phyloP scores from a whole-genome alignment of 805 yeast genomes.

The Monosporozyma yasuniensis region DNA sequence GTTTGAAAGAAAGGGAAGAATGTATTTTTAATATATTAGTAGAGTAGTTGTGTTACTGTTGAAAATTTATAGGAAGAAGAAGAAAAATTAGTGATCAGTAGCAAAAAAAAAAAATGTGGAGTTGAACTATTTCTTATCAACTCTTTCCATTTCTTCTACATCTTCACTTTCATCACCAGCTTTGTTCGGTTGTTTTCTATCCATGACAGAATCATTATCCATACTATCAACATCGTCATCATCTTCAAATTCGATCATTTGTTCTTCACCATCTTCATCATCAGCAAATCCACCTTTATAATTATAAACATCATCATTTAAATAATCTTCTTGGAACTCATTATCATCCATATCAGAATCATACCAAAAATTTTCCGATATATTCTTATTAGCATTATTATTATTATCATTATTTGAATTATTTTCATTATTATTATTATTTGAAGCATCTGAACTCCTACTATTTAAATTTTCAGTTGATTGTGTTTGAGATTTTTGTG shows the following conservation, averaged over 20 bases:
- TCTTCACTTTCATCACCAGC: conserved; percentile 30
- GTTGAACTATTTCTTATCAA: conserved; percentile 16
- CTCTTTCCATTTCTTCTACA: conserved; percentile 24
- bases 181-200: conserved; percentile 27
- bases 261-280: conserved; percentile 37
- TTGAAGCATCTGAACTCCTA: not conserved
- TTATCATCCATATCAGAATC: conserved; percentile 62
- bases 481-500: not conserved
- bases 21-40: not conserved
- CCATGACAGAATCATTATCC: conserved; percentile 30
- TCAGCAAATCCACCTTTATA: conserved; percentile 32
- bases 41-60: too few species aligned
- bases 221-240: conserved; percentile 27
- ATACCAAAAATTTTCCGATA: conserved; percentile 72
- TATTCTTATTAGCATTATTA: conserved; percentile 4
- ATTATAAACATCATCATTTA: conserved; percentile 41
- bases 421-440: conserved; percentile 1
- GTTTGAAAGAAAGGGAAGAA: not conserved
- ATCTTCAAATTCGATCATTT: conserved; percentile 19
- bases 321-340: conserved; percentile 43
- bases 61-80: not conserved
- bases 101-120: too few species aligned
- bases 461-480: not conserved
- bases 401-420: not conserved
- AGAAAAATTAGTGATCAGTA: not conserved